phyloP scores from a whole-genome alignment of 495 filamentous ascomycete species.

The Haplographium delicatum region DNA sequence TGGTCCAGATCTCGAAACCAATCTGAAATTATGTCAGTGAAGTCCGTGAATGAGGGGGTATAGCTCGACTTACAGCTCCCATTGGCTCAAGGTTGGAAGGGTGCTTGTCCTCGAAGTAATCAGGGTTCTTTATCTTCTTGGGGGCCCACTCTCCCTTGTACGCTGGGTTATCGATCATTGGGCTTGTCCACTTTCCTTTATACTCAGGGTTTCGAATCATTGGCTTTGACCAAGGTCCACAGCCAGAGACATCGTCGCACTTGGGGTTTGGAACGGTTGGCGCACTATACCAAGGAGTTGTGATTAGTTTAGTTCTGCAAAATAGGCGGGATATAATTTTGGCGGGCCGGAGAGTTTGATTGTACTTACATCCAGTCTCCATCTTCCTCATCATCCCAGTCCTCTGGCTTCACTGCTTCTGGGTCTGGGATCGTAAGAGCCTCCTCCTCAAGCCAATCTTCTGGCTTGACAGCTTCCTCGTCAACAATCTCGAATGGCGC shows the following conservation, averaged over 20 bases:
- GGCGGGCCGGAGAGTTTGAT: too few relatives aligned
- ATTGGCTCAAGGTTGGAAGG: conserved; percentile 97
- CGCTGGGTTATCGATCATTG: conserved; percentile 93
- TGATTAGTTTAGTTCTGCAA: too few relatives aligned
- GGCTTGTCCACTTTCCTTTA: conserved; percentile 98
- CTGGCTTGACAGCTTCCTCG: conserved; percentile 85
- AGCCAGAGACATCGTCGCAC: conserved; percentile 89
- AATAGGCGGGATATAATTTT: too few relatives aligned
- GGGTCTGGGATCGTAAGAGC: conserved; percentile 83
- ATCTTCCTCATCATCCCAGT: conserved; percentile 99
- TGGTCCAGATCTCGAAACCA: conserved; percentile 99
- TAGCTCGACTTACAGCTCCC: too few relatives aligned
- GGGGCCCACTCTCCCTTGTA: conserved; percentile 95
- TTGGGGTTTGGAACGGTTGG: conserved; percentile 80
- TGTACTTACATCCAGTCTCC: conserved; percentile 99
- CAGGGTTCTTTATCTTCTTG: conserved; percentile 93
- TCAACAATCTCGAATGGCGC: conserved; percentile 94
- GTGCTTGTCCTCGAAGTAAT: conserved; percentile 96
- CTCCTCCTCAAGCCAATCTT: conserved; percentile 95
- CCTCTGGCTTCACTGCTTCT: conserved; percentile 96
- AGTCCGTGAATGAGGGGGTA: too few relatives aligned
- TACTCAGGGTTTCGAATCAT: conserved; percentile 94
- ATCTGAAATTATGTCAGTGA: too few relatives aligned
- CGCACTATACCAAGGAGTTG: too few relatives aligned
- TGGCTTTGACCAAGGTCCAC: conserved; percentile 87